Conservation (phyloP, 192 early-diverging fungal species). For the Fimicolochytrium jonesii region DNA sequence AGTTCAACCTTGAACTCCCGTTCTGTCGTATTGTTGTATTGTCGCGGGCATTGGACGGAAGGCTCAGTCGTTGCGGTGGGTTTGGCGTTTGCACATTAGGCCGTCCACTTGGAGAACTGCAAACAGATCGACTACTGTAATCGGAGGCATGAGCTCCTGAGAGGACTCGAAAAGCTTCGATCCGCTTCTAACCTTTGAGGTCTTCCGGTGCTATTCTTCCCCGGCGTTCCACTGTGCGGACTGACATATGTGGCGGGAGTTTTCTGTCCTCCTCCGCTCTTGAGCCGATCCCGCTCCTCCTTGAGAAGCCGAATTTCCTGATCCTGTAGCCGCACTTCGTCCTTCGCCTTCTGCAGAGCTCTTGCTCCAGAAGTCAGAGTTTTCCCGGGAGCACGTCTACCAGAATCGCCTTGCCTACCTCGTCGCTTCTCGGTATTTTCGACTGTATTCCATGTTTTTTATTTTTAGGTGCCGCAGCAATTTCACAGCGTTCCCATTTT, state of each 20-base stretch:
- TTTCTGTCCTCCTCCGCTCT: neutral
- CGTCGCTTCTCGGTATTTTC: slow-evolving; percentile 17
- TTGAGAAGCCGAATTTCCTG: slow-evolving; percentile 5
- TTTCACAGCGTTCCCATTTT: slow-evolving; percentile 22
- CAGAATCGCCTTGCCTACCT: neutral
- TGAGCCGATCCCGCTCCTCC: neutral
- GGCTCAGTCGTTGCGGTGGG: neutral
- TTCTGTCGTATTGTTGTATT: too few relatives aligned
- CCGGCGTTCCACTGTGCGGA: neutral
- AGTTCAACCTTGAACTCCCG: too few relatives aligned
- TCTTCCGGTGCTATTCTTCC: neutral
- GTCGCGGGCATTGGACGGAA: neutral
- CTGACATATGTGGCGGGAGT: neutral
- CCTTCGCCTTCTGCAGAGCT: slow-evolving; percentile 6
- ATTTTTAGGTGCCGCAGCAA: slow-evolving; percentile 18
- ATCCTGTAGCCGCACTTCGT: neutral
- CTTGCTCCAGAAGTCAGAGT: neutral
- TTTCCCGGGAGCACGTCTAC: neutral
- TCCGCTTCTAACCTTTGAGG: neutral
- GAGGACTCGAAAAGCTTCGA: too few relatives aligned
- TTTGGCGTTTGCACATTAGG: neutral
- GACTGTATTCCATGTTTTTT: slow-evolving; percentile 7
- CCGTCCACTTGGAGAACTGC: neutral
- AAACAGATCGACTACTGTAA: neutral
- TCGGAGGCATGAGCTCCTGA: neutral